Conservation (phyloP, 2,329 filamentous ascomycete genomes). For the Alternaria dauci region DNA sequence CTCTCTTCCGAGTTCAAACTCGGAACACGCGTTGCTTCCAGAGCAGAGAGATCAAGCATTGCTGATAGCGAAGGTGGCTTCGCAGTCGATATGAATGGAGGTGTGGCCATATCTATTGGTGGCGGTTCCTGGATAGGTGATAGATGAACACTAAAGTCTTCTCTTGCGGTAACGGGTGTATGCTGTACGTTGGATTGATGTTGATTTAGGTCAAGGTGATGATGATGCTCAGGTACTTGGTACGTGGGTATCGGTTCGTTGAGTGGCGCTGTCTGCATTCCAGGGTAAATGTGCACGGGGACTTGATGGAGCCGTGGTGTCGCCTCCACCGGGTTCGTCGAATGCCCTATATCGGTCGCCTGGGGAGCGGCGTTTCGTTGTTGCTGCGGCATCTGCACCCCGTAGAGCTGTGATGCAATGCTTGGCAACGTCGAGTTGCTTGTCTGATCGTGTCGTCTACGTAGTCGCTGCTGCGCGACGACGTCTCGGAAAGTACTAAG, state of each 20-base stretch:
- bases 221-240: slow-evolving; percentile 11
- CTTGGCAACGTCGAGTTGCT: slow-evolving; percentile 40
- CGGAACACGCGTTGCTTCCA: slow-evolving; percentile 45
- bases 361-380: slow-evolving; percentile 13
- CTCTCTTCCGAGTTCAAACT: slow-evolving; percentile 46
- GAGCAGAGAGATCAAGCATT: slow-evolving; percentile 50
- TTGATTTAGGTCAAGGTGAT: neutral
- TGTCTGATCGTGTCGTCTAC: slow-evolving; percentile 35
- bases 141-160: slow-evolving; percentile 41
- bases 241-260: slow-evolving; percentile 22
- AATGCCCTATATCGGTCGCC: slow-evolving; percentile 8
- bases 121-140: slow-evolving; percentile 41
- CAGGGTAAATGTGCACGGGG: slow-evolving; percentile 49
- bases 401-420: slow-evolving; percentile 47
- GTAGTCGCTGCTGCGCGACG: slow-evolving; percentile 42
- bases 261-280: slow-evolving; percentile 43
- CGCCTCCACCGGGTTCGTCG: slow-evolving; percentile 25
- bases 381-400: slow-evolving; percentile 27
- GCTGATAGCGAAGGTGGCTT: slow-evolving; percentile 43
- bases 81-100: slow-evolving; percentile 21
- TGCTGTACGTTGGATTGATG: slow-evolving; percentile 6
- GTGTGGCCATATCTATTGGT: slow-evolving; percentile 12
- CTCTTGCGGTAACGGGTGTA: slow-evolving; percentile 18
- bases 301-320: slow-evolving; percentile 44
- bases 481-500: slow-evolving; percentile 51